These are phyloP conservation scores for Przewalskia tangutica DNA, from an alignment of 257 asterid genomes.

Conservation along the genomic window DNA sequence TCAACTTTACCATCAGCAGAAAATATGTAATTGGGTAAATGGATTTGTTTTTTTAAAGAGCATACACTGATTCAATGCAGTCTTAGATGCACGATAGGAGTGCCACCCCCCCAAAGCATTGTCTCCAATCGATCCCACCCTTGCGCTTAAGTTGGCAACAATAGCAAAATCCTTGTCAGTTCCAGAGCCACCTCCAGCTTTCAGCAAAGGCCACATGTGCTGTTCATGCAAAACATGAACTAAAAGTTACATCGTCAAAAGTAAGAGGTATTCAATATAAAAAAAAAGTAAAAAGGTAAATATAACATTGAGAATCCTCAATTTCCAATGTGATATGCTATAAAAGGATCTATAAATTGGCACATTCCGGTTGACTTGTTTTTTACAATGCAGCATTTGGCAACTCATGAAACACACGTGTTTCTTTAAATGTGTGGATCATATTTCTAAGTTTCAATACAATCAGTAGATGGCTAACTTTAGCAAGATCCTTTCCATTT, in stretches of 20 bases:
- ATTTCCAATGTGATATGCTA: not conserved
- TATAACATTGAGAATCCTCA: not conserved
- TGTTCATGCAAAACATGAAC: conserved; percentile 24
- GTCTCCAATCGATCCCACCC: conserved; percentile 93
- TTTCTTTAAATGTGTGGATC: not conserved
- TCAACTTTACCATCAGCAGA: conserved; percentile 2
- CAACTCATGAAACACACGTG: not conserved
- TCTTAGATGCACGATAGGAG: conserved; percentile 79
- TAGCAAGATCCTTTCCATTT: not conserved
- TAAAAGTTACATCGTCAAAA: not conserved
- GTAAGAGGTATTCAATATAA: not conserved
- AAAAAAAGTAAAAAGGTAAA: not conserved
- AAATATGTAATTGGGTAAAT: not conserved
- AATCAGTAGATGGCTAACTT: not conserved
- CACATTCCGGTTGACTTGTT: not conserved
- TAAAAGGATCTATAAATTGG: not conserved
- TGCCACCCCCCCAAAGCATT: conserved; percentile 69
- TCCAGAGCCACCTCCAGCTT: conserved; percentile 66
- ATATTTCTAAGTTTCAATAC: not conserved
- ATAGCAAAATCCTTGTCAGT: conserved; percentile 53
- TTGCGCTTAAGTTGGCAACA: conserved; percentile 76
- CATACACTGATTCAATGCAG: conserved; percentile 83
- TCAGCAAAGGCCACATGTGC: conserved; percentile 97
- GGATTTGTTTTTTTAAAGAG: not conserved
- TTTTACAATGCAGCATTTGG: not conserved